phyloP scores from a whole-genome alignment of 2,329 filamentous ascomycete species.

The Sporothrix phasma region DNA sequence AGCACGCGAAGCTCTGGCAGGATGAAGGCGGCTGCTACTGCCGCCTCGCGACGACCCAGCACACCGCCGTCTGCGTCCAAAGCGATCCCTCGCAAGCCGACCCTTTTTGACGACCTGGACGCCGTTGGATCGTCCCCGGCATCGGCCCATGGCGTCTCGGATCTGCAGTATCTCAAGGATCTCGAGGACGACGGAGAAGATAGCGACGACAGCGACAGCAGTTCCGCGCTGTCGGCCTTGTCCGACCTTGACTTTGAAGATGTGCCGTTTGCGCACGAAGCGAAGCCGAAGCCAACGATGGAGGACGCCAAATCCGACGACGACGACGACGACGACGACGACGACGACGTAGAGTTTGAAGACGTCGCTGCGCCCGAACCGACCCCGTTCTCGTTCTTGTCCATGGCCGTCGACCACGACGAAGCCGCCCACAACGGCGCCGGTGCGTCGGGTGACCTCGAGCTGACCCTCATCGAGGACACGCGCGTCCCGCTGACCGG shows the following conservation, averaged over 20 bases:
- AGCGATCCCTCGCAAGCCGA: constrained; percentile 39
- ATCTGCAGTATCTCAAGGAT: constrained; percentile 27
- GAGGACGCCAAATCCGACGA: constrained; percentile 15
- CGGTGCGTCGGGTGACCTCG: constrained; percentile 54
- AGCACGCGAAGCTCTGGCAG: not conserved
- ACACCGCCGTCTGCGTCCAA: not conserved
- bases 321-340: constrained; percentile 27
- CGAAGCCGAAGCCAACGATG: constrained; percentile 26
- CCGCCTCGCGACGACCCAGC: not conserved
- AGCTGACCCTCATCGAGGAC: constrained; percentile 58
- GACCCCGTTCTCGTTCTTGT: constrained; percentile 25
- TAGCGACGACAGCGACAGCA: constrained; percentile 31
- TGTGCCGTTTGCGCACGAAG: constrained; percentile 29
- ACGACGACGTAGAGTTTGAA: constrained; percentile 54
- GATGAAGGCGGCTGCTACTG: not conserved
- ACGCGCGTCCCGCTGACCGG: constrained; percentile 49
- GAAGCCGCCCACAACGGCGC: constrained; percentile 26
- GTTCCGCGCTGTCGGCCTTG: constrained; percentile 42
- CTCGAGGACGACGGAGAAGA: not conserved
- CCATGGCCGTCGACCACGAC: constrained; percentile 21
- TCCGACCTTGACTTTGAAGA: constrained; percentile 51
- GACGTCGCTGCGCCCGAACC: constrained; percentile 36
- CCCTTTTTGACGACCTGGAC: constrained; percentile 53
- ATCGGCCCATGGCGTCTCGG: constrained; percentile 31
- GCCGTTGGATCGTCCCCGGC: constrained; percentile 36